Evolutionary conservation across 139 green algal species (phyloP), one percentile per base, ranked within the genome.

Genomic region (Chlamydomonas eustigma): DNA sequence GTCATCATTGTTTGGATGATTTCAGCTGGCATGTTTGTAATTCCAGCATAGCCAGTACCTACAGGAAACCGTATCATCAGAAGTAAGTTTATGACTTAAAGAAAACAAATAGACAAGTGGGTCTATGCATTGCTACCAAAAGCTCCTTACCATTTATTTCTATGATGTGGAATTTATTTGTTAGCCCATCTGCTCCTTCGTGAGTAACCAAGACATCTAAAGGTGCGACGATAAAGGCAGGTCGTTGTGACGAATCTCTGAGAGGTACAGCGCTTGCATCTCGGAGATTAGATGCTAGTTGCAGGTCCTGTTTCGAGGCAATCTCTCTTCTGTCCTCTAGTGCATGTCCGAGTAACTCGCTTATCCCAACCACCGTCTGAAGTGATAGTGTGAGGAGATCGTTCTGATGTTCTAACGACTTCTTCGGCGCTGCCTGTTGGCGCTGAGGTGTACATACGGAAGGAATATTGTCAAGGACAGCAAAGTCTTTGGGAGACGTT

Each of bases 141-240:
- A 22, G 12, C 8, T 28, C 52, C 8, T 8, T 28, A 31, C 78
- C 78, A 63, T 83, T 83, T 65, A 83, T 79, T 73, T 83, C 78
- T 30, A 83, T 83, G 3, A 83, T 74, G 78, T 79, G 73, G 72
- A 79, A 83, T 28, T 31, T 33, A 51, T 79, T 79, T n/a, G n/a
- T n/a, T n/a, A n/a, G n/a, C 37, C 37, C 67, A 75, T 66, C 68
- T 2, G 12, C 37, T 3, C 50, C 72, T 24, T 79, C 78, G 4
- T 73, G 50, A 2, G 78, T 83, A 3, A 83, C 78, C 50, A 83
- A 37, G 37, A 83, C 78, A 5, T 83, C 78, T 38, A 83, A 66
- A 0, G 78, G 78, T 1, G 78, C 78, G 38, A 79, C 72, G 6
- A 69, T 39, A 64, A 83, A 83, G 30, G 79, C 37, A 0, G 73